Evolutionary conservation across 176 grass and related monocot genomes (phyloP), one percentile per base, ranked within the genome.

Genomic region (Saccharum spontaneum): DNA sequence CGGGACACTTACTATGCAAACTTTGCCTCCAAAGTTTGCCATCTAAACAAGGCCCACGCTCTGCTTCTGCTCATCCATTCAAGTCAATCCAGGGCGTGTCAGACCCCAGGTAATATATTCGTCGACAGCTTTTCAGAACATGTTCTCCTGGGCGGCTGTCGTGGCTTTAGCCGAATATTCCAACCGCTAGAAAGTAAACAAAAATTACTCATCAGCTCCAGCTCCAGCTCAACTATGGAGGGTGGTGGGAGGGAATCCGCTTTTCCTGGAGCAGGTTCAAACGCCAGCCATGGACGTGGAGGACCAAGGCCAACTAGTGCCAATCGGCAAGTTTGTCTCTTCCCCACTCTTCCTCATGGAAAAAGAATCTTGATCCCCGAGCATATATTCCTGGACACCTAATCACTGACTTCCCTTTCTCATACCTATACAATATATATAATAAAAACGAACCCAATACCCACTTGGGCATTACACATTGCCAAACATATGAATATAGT

Each of bases 361-460:
- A 63, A 86, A 87, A 76, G 76, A 87, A 91, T 87, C 85, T 87
- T 69, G 76, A 87, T 87, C 70, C 52, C 7, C 4, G 41, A 71
- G 85, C 63, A 91, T 91, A 91, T 87, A 87, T 91, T 81, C 85
- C 76, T 67, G 3, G 80, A 83, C 83, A 78, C 75, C 87, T 85
- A 89, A 70, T 89, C 62, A 40, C 80, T 78, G 82, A 5, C 38
- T 30, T 48, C 60, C 33, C 28, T 39, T 24, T 40, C 70, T 69
- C 46, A 26, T 17, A 48, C 26, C 33, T 17, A 39, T 5, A 40
- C 24, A 44, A 2, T 8, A 23, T 59, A 59, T 10, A 59, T 9
- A 3, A 59, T 48, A 16, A 82, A n/a, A 72, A 65, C 55, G 66
- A 78, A 31, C 44, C 73, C 60, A 73, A 82, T 78, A 11, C 46